Evolutionary conservation across 1,284 basidiomycete species (phyloP).

Genomic region (Cryptococcus floricola): DNA sequence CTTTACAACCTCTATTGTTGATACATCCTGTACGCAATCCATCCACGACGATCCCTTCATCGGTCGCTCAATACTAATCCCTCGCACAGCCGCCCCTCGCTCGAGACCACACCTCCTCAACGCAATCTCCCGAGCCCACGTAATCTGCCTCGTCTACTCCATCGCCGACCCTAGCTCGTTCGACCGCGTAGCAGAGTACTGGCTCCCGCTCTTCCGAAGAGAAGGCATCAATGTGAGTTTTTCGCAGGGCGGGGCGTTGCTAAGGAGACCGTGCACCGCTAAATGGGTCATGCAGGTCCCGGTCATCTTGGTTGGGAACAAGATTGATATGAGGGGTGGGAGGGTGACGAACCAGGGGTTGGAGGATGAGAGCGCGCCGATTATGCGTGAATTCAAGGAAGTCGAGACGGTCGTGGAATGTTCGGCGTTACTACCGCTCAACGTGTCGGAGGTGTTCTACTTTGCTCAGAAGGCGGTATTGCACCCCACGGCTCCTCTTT

Average conservation of each 20-base stretch:
- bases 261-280: not conserved
- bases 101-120: conserved; percentile 80
- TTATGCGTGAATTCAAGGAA: conserved; percentile 99
- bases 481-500: conserved; percentile 93
- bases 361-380: conserved; percentile 88
- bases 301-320: conserved; percentile 96
- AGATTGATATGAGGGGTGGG: conserved; percentile 90
- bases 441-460: conserved; percentile 98
- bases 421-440: conserved; percentile 80
- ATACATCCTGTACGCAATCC: conserved; percentile 73
- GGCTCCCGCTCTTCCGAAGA: conserved; percentile 95
- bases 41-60: not conserved
- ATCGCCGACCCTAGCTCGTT: conserved; percentile 94
- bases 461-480: conserved; percentile 98
- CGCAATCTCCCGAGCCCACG: conserved; percentile 93
- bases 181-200: conserved; percentile 95
- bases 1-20: conserved; percentile 91
- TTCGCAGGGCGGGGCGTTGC: not conserved
- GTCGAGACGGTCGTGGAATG: conserved; percentile 98
- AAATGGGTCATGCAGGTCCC: conserved; percentile 63
- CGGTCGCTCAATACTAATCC: not conserved
- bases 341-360: conserved; percentile 90
- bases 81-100: conserved; percentile 24
- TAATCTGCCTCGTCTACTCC: conserved; percentile 95
- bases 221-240: conserved; percentile 80